phyloP scores from a whole-genome alignment of 768 basidiomycete species.

The Mycena capillaripes region DNA sequence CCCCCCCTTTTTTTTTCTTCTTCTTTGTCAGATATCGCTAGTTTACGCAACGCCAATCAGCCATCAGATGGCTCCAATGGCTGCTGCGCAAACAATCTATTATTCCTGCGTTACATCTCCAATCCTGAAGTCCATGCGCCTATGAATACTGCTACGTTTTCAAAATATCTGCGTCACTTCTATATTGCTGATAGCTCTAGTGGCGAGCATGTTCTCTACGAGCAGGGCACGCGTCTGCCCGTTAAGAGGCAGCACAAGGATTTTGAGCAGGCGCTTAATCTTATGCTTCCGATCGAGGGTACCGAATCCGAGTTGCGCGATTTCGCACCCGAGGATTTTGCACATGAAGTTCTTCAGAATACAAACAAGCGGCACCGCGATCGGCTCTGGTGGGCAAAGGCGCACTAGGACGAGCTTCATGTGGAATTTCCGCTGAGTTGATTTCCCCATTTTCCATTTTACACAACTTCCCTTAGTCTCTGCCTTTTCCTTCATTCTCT shows the following conservation, averaged over 20 bases:
- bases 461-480: too few relatives aligned
- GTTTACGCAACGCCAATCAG: too few relatives aligned
- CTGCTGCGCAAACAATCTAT: too few relatives aligned
- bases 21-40: too few relatives aligned
- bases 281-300: neutral
- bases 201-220: neutral
- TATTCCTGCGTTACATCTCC: too few relatives aligned
- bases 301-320: neutral
- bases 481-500: too few relatives aligned
- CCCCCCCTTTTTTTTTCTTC: too few relatives aligned
- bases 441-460: too few relatives aligned
- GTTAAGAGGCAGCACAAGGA: neutral
- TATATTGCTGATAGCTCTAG: neutral
- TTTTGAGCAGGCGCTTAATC: neutral
- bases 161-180: neutral
- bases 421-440: neutral
- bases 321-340: neutral
- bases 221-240: neutral
- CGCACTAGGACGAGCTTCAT: neutral
- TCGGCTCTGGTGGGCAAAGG: neutral
- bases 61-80: too few relatives aligned
- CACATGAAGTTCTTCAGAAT: neutral
- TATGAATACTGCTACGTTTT: constrained; percentile 7
- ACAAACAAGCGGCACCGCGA: neutral
- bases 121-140: neutral